Percentiles rank a stretch among this genome's conserved stretches.
Conservation (phyloP, 768 basidiomycete genomes). For the Rhizopogon roseolus region DNA sequence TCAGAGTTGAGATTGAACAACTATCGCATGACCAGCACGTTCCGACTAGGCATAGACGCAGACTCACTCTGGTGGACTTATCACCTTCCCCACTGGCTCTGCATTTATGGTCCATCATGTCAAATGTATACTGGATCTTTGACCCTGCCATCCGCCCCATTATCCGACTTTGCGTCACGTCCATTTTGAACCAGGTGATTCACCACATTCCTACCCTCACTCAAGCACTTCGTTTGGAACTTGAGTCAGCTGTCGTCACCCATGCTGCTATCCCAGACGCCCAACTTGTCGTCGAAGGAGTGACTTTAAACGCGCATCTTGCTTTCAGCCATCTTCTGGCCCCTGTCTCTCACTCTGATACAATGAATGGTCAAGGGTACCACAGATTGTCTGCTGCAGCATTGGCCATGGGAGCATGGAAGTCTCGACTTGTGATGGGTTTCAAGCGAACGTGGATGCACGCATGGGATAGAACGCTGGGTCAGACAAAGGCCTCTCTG, state of each 20-base stretch:
- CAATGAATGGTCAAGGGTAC: constrained; percentile 7
- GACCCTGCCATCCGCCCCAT: constrained; percentile 63
- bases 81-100: constrained; percentile 31
- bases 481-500: constrained; percentile 53
- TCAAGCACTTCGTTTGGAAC: constrained; percentile 63
- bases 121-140: constrained; percentile 35
- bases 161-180: constrained; percentile 50
- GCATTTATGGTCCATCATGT: constrained; percentile 26
- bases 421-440: constrained; percentile 52
- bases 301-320: constrained; percentile 50
- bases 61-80: constrained; percentile 37
- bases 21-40: constrained; percentile 13
- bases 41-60: constrained; percentile 28
- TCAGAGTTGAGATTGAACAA: constrained; percentile 47
- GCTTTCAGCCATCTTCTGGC: constrained; percentile 49
- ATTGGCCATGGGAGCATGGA: constrained; percentile 55
- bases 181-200: constrained; percentile 53
- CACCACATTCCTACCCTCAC: constrained; percentile 64
- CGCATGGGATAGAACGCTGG: constrained; percentile 69
- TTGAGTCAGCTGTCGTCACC: constrained; percentile 49
- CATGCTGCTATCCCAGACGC: constrained; percentile 48
- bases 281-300: constrained; percentile 44
- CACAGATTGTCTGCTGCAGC: constrained; percentile 30
- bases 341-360: constrained; percentile 7
- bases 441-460: constrained; percentile 61